These are phyloP conservation scores for Fusarium buxicola DNA, from an alignment of 2,329 filamentous ascomycete genomes.

Conservation along the genomic window DNA sequence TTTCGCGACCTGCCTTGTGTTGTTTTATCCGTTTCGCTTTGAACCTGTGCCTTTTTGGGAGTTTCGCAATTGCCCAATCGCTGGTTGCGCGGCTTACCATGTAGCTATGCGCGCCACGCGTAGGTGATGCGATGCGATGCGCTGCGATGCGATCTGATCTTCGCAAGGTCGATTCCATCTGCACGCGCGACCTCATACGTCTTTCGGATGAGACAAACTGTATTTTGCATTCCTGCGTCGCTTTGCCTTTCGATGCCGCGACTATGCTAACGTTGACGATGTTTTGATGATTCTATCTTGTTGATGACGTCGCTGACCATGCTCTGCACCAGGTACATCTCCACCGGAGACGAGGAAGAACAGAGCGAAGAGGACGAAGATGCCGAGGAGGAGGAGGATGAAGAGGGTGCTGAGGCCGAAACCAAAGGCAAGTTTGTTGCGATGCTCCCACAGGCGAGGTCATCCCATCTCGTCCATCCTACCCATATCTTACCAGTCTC, in stretches of 20 bases:
- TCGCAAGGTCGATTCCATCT: slow-evolving; percentile 7
- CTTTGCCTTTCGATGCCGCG: neutral
- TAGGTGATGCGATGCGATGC: slow-evolving; percentile 35
- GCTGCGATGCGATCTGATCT: slow-evolving; percentile 17
- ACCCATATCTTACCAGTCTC: neutral
- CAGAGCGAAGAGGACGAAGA: slow-evolving; percentile 56
- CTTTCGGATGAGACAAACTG: neutral
- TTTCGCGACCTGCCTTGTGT: slow-evolving; percentile 7
- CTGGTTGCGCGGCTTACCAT: slow-evolving; percentile 22
- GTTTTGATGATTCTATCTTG: slow-evolving; percentile 2
- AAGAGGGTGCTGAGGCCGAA: slow-evolving; percentile 49
- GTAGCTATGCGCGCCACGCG: slow-evolving; percentile 38
- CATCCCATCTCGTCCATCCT: slow-evolving; percentile 18
- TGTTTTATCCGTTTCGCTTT: slow-evolving; percentile 13
- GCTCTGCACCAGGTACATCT: slow-evolving; percentile 49
- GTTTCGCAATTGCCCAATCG: slow-evolving; percentile 25
- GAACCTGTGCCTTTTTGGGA: neutral
- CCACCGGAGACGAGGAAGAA: slow-evolving; percentile 55
- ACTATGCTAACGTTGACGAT: neutral
- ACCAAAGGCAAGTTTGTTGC: slow-evolving; percentile 51
- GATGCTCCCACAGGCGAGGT: neutral
- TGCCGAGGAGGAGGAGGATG: slow-evolving; percentile 52
- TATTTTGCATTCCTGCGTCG: neutral
- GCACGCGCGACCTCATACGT: neutral
- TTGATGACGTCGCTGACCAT: slow-evolving; percentile 30